Evolutionary conservation across 306 rosid genomes (phyloP), one percentile per base, ranked within the genome.

Genomic region (Acacia melanoxylon): DNA sequence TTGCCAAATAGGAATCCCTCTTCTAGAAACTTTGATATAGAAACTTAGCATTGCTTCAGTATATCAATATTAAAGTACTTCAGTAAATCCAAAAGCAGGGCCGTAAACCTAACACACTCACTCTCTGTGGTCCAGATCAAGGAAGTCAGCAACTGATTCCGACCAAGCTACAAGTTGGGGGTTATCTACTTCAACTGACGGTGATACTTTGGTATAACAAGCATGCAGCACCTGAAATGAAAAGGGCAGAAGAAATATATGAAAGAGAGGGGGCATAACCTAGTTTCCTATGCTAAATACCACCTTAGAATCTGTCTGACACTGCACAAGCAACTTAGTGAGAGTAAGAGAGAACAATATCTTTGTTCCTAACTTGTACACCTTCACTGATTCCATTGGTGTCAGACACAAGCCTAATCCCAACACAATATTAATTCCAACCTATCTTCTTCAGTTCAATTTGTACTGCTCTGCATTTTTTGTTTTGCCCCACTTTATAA

Each of bases 121-220:
- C 99, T 96, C 98, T 85, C 80, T 48, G 68, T 82, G 84, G 82
- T 96, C 99, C 89, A 96, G 87, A 52, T 96, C 97, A 66, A 96
- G 92, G 42, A 91, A 72, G 71, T 92, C 86, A 11, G 98, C 88
- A 82, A 92, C 97, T 0, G 94, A 75, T 75, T 87, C 86, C 5
- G 99, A 93, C 90, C 91, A 96, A 14, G 93, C 91, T 13, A 92
- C 98, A 31, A 96, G 97, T 81, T 93, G 97, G 84, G 99, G 99
- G 80, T 89, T 83, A 19, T 93, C 92, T 37, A 96, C 97, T 86
- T 69, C 68, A 35, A 71, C 92, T 2, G 99, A 93, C 0, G 98
- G 98, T 2, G 87, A 88, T 17, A 93, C 94, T 86, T 88, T 91
- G 0, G 98, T 84, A 80, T 89, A 93, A 72, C 98, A 96, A 72